Percentiles rank a stretch among this genome's conserved stretches.
Evolutionary conservation across 176 grass and related monocot species (phyloP).

Genomic region (Aegilops umbellulata): DNA sequence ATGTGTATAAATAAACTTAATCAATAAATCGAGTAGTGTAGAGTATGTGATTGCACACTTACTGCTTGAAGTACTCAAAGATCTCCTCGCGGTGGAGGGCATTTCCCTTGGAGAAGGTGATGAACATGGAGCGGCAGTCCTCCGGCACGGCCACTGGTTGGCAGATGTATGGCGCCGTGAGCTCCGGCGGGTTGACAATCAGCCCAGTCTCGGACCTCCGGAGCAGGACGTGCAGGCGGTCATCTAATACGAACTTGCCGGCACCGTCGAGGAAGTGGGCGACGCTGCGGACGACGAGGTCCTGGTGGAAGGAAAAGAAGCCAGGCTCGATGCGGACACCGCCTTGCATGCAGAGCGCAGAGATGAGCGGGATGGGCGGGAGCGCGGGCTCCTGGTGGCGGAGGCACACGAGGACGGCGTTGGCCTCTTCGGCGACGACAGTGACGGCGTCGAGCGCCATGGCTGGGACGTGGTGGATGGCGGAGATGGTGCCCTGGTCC

Average conservation of each 20-base stretch:
- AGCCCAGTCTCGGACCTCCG: conserved; percentile 6
- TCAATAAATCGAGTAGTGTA: no score
- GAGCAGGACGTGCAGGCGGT: conserved; percentile 26
- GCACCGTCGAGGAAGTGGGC: conserved; percentile 35
- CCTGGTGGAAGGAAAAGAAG: conserved; percentile 51
- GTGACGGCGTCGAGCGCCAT: no score
- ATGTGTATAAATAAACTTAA: no score
- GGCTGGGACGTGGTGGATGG: no score
- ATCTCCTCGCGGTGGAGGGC: conserved; percentile 46
- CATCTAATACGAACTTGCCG: conserved; percentile 45
- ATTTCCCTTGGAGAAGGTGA: conserved; percentile 44
- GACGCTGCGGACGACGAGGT: conserved; percentile 29
- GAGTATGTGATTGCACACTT: background rate
- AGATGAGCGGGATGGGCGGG: conserved; percentile 37
- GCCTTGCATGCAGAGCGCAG: background rate
- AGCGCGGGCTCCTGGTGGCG: background rate
- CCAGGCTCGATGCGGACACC: conserved; percentile 2
- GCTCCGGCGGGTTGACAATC: background rate
- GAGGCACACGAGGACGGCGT: conserved; percentile 6
- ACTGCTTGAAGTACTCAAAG: conserved; percentile 61
- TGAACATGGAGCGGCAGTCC: conserved; percentile 28
- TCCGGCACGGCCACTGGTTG: background rate
- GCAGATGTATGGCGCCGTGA: conserved; percentile 6
- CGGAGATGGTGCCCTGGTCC: no score
- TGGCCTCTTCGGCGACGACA: no score